phyloP scores from a whole-genome alignment of 1,284 basidiomycete species.

The Bondarzewia mesenterica region DNA sequence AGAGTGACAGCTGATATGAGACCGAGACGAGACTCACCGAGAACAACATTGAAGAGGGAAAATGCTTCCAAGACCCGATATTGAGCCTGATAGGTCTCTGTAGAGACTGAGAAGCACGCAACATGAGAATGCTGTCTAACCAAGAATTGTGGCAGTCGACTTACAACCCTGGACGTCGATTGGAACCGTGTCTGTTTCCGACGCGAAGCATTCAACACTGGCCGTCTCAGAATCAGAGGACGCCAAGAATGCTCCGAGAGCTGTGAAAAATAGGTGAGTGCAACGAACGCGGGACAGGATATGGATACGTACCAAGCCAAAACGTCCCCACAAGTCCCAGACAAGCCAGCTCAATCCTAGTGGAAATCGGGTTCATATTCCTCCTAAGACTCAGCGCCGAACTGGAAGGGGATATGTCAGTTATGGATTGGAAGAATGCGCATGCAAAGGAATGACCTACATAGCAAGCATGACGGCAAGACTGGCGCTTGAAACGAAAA shows the following conservation, averaged over 20 bases:
- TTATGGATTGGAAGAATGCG: neutral
- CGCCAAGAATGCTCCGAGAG: conserved; percentile 61
- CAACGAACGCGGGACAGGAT: conserved; percentile 5
- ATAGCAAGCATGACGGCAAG: conserved; percentile 58
- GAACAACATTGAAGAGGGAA: conserved; percentile 64
- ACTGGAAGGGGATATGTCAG: conserved; percentile 25
- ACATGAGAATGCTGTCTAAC: neutral
- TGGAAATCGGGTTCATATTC: conserved; percentile 66
- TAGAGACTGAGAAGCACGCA: conserved; percentile 38
- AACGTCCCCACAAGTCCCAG: conserved; percentile 65
- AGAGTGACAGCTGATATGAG: conserved; percentile 12
- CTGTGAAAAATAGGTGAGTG: conserved; percentile 28
- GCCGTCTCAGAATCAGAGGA: conserved; percentile 68
- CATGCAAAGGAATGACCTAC: conserved; percentile 35
- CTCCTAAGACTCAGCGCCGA: conserved; percentile 54
- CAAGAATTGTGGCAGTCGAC: conserved; percentile 21
- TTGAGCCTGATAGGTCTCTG: conserved; percentile 72
- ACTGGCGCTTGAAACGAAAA: conserved; percentile 67
- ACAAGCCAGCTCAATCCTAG: conserved; percentile 65
- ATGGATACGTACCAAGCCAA: conserved; percentile 56
- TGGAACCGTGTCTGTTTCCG: conserved; percentile 39
- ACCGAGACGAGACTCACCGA: conserved; percentile 38
- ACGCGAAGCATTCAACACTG: conserved; percentile 72
- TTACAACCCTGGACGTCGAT: conserved; percentile 52
- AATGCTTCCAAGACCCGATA: conserved; percentile 73